Base-by-base conservation (phyloP, 2,329 filamentous ascomycete species). In the Fusarium sp. region DNA sequence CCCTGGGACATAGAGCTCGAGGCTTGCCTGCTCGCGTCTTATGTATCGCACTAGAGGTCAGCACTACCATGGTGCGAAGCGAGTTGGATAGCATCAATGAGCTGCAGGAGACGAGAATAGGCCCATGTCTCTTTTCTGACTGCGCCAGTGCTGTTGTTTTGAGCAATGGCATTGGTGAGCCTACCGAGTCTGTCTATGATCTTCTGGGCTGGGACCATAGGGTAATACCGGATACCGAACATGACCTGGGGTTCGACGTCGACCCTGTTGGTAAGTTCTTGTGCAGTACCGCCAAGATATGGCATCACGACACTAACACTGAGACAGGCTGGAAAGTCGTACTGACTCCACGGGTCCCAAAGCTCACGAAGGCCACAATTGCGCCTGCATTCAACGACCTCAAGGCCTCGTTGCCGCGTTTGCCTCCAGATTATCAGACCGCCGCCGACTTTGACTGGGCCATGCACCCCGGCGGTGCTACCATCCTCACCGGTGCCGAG, bases 381-480 rank as follows among this genome's bases (percentile, higher is more conserved):
- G 80, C 81, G 2, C 86, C 88, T 5, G 85, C 88, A 6, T 92
- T 92, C 75, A 75, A 82, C 17, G 84, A 88, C 29, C 84, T 93
- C 16, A 77, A 91, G 35, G 80, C 85, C 7, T 85, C 85, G 9
- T 78, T 88, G 24, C 82, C 84, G 2, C 71, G 81, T 1, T 80
- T 90, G 4, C 87, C 88, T 1, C 76, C 79, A 6, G 75, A 80
- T 9, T 87, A 87, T 74, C 77, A 80, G n/a, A 72, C 79, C 0
- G 84, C 91, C 0, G 79, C 84, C 0, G 88, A 92, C 67, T 93
- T 92, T 72, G 92, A 94, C 83, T 94, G 92, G 92, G 92, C 91
- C 1, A 87, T 94, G 78, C 92, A 94, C 74, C 92, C 92, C 0
- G 92, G 92, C 6, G 92, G 92, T 20, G 85, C 90, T 1, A 90